phyloP scores from a whole-genome alignment of 2,329 filamentous ascomycete species.

The Xenosphaeropsis pyriputrescens region DNA sequence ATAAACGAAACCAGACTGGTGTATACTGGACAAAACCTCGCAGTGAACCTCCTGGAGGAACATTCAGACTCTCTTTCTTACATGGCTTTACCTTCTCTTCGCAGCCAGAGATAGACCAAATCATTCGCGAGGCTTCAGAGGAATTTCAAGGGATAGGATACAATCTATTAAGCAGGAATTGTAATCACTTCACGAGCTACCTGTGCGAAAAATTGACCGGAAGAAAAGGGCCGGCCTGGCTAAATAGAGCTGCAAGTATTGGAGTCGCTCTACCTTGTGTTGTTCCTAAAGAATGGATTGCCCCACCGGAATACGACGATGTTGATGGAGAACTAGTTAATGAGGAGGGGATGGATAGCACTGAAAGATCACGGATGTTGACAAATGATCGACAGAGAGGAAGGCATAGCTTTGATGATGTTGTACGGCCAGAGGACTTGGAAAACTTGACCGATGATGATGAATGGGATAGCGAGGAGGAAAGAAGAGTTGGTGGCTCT shows the following conservation, averaged over 20 bases:
- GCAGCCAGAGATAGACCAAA: constrained; percentile 52
- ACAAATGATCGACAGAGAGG: constrained; percentile 15
- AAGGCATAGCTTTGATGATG: constrained; percentile 14
- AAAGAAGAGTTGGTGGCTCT: constrained; percentile 21
- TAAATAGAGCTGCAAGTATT: constrained; percentile 75
- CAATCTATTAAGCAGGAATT: constrained; percentile 72
- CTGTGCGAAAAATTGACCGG: constrained; percentile 62
- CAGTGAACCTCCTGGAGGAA: constrained; percentile 61
- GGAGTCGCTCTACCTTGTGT: constrained; percentile 70
- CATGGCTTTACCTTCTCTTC: constrained; percentile 66
- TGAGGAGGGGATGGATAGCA: constrained; percentile 26
- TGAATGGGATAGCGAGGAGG: constrained; percentile 31
- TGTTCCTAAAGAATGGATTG: constrained; percentile 70
- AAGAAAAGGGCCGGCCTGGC: constrained; percentile 54
- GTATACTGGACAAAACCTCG: constrained; percentile 72
- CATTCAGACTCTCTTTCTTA: constrained; percentile 59
- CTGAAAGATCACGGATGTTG: constrained; percentile 46
- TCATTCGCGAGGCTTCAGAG: constrained; percentile 53
- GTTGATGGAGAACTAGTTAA: constrained; percentile 55
- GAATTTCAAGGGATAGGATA: constrained; percentile 65
- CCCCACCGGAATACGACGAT: constrained; percentile 61
- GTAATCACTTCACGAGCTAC: constrained; percentile 76
- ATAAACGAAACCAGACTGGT: constrained; percentile 53
- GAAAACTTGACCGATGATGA: constrained; percentile 12
- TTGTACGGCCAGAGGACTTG: neutral